Percentiles rank a stretch among this genome's conserved stretches.
These are phyloP conservation scores for Aspergillus affinis DNA, from an alignment of 495 filamentous ascomycete genomes.

Conservation along the genomic window DNA sequence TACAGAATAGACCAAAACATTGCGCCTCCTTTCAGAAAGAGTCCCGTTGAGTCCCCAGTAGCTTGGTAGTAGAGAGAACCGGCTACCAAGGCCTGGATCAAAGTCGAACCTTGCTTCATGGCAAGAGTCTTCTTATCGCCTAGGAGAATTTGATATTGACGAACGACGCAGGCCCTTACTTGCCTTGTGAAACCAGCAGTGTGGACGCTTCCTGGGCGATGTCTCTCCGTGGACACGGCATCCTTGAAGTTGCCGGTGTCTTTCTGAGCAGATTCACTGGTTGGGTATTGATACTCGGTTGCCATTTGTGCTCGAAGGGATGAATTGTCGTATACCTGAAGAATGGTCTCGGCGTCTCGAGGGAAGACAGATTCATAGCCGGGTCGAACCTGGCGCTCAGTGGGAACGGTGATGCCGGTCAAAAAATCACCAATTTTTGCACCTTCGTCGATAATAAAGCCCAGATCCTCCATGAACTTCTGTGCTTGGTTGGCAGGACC, in stretches of 20 bases:
- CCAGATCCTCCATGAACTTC: conserved; percentile 1
- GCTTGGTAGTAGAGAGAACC: conserved; percentile 35
- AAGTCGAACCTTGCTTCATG: conserved; percentile 2
- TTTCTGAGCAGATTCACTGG: conserved; percentile 37
- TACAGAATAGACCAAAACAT: conserved; percentile 36
- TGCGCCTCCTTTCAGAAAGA: conserved; percentile 51
- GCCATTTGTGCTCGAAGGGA: neutral
- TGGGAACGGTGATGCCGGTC: conserved; percentile 1
- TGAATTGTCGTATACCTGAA: neutral
- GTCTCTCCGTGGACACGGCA: conserved; percentile 37
- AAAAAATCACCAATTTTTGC: conserved; percentile 1
- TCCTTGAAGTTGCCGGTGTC: conserved; percentile 48
- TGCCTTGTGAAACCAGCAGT: neutral
- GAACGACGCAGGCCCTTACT: neutral
- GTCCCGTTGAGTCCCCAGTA: conserved; percentile 38
- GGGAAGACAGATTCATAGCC: neutral
- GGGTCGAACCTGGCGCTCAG: neutral
- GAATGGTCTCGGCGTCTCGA: neutral
- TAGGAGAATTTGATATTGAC: neutral
- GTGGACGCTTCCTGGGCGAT: conserved; percentile 3
- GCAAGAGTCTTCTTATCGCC: neutral
- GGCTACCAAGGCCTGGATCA: neutral
- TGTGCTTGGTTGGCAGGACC: neutral
- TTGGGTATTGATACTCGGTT: conserved; percentile 35
- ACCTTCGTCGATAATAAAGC: neutral